Evolutionary conservation across 2,329 filamentous ascomycete species (phyloP).

Genomic region (Blastomyces silverae): DNA sequence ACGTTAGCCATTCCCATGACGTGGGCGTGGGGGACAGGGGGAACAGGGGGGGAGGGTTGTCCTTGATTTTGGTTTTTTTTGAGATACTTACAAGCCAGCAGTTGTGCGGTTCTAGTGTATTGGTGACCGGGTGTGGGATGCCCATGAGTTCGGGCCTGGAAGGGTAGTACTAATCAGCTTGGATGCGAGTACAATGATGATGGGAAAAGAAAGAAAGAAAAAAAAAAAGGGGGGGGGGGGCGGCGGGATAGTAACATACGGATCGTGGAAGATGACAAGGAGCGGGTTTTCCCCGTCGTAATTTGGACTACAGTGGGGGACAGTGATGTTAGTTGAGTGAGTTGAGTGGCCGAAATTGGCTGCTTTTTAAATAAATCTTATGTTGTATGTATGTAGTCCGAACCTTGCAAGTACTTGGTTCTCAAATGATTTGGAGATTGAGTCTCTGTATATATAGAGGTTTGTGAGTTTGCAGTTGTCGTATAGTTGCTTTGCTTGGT

Average conservation of each 20-base stretch:
- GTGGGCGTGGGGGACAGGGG: constrained; percentile 8
- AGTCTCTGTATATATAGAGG: constrained; percentile 68
- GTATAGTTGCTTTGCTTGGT: constrained; percentile 65
- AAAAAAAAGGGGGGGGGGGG: too few species aligned
- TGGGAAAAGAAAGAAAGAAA: too few species aligned
- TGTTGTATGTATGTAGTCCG: too few species aligned
- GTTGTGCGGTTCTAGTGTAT: constrained; percentile 72
- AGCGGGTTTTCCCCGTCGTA: constrained; percentile 62
- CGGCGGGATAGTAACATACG: too few species aligned
- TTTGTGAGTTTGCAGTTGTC: constrained; percentile 71
- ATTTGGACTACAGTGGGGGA: constrained; percentile 46
- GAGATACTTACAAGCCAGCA: constrained; percentile 67
- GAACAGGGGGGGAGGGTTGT: too few species aligned
- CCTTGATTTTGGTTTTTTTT: constrained; percentile 12
- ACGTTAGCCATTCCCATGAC: constrained; percentile 18
- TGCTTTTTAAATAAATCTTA: too few species aligned
- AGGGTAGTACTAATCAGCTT: constrained; percentile 17
- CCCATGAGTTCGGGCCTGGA: constrained; percentile 62
- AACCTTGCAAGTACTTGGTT: constrained; percentile 80
- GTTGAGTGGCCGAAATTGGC: background rate
- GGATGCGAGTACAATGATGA: constrained; percentile 16
- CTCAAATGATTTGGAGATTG: constrained; percentile 68
- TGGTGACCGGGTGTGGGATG: constrained; percentile 61
- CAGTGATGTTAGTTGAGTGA: background rate
- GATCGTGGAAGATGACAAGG: constrained; percentile 83